Evolutionary conservation across 2,329 filamentous ascomycete genomes (phyloP), one percentile per base, ranked within the genome.

Genomic region (Aspergillus latus): DNA sequence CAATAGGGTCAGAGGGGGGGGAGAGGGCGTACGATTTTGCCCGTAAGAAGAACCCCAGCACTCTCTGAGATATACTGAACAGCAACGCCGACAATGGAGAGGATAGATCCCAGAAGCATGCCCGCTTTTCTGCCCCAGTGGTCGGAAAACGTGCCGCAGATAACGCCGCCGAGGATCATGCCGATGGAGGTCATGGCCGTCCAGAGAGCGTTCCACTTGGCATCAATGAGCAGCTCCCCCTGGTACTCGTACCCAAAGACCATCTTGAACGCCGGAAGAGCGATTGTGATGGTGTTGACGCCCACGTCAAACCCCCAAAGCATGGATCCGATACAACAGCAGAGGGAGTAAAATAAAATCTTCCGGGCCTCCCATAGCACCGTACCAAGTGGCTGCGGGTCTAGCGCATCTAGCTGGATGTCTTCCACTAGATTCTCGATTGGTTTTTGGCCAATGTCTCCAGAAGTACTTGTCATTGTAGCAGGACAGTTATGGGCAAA

Each of bases 181-280:
- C 48, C 48, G 8, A 40, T 16, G 5, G 48, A 36, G 11, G 48
- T 51, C 48, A 51, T 51, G 37, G 48, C 48, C 5, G 39, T 51
- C 48, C 48, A 51, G 10, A 51, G 48, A 16, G 48, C 48, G 37
- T 42, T 36, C 21, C 48, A 51, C 15, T 42, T 36, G 9, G 48
- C 39, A 36, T 36, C 34, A 21, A 51, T 29, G 15, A 51, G 43
- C 5, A 51, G 48, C 37, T 51, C 39, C 21, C 28, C 48, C 4
- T 32, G 21, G 48, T 42, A 42, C 48, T 28, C 39, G 21, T 51
- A 36, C 21, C 48, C 48, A 26, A 40, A 51, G 21, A 51, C 48
- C 48, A 51, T 51, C 48, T 36, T 51, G 26, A 37, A 37, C 9
- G 34, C 34, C 4, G 34, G 34, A 5, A 37, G 34, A 13, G 34